These are phyloP conservation scores for Candida glucosophila DNA, from an alignment of 1,139 yeast species.

Conservation along the genomic window DNA sequence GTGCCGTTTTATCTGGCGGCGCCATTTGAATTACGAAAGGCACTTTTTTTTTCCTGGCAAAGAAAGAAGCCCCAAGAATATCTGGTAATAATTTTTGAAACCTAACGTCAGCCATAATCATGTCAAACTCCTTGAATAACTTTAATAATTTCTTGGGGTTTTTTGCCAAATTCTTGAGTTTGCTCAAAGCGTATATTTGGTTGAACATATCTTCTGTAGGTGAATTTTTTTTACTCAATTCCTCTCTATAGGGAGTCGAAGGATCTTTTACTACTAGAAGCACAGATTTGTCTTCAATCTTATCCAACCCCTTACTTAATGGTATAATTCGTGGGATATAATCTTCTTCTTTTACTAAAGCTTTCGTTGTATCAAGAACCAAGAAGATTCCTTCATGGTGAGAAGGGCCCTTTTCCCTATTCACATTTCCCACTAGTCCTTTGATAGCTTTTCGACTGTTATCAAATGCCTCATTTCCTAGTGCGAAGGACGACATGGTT, in stretches of 20 bases:
- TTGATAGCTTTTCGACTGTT: constrained; percentile 24
- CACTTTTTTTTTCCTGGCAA: constrained; percentile 47
- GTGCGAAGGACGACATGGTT: constrained; percentile 14
- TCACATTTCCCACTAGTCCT: constrained; percentile 26
- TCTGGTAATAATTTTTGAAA: constrained; percentile 51
- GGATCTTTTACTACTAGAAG: constrained; percentile 65
- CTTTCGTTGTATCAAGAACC: constrained; percentile 44
- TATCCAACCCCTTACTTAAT: constrained; percentile 41
- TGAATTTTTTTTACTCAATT: constrained; percentile 36
- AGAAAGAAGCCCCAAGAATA: constrained; percentile 49
- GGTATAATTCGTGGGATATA: constrained; percentile 61
- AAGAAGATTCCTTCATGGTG: constrained; percentile 33
- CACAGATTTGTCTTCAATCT: constrained; percentile 39
- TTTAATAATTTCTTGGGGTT: constrained; percentile 37
- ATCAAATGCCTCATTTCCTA: constrained; percentile 19
- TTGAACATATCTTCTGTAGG: constrained; percentile 53
- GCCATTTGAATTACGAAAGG: constrained; percentile 66
- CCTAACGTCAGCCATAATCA: constrained; percentile 59
- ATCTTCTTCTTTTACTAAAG: constrained; percentile 43
- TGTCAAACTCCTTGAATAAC: constrained; percentile 51
- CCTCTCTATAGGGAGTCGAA: constrained; percentile 42
- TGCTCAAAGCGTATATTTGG: constrained; percentile 50
- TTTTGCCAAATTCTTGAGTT: constrained; percentile 37
- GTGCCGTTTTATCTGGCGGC: constrained; percentile 35
- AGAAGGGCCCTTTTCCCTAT: constrained; percentile 9